Evolutionary conservation across 2,329 filamentous ascomycete species (phyloP).

Genomic region (Peltaster fructicola): DNA sequence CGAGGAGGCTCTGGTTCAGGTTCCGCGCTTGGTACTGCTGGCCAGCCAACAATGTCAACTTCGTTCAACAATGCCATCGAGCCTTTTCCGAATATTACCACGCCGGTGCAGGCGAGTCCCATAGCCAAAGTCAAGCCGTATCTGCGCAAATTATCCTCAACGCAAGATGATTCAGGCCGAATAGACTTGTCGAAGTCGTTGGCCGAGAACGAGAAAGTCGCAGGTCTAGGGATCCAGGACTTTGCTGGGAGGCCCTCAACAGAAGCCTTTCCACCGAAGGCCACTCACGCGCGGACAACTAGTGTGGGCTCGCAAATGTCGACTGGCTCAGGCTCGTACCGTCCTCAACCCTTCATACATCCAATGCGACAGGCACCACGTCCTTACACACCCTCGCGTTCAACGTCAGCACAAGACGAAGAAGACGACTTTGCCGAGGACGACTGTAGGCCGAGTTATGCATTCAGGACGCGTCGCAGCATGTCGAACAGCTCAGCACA

Average conservation of each 20-base stretch:
- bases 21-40: too few relatives aligned
- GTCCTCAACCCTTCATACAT: slow-evolving; percentile 35
- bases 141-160: slow-evolving; percentile 33
- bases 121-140: slow-evolving; percentile 36
- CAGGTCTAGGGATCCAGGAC: slow-evolving; percentile 38
- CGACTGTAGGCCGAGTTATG: slow-evolving; percentile 23
- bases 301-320: slow-evolving; percentile 39
- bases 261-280: slow-evolving; percentile 25
- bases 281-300: slow-evolving; percentile 32
- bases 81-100: too few relatives aligned
- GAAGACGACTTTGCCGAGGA: slow-evolving; percentile 30
- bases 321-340: slow-evolving; percentile 27
- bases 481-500: slow-evolving; percentile 25
- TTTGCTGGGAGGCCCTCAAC: slow-evolving; percentile 24
- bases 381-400: slow-evolving; percentile 36
- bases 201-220: slow-evolving; percentile 34
- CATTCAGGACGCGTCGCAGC: slow-evolving; percentile 22
- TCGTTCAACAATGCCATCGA: too few relatives aligned
- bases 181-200: slow-evolving; percentile 38
- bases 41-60: too few relatives aligned
- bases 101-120: too few relatives aligned
- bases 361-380: slow-evolving; percentile 38
- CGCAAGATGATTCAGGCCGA: slow-evolving; percentile 26
- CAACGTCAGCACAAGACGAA: slow-evolving; percentile 29
- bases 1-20: not conserved